phyloP scores from a whole-genome alignment of 169 alveolate species.

The Miamiensis avidus region DNA sequence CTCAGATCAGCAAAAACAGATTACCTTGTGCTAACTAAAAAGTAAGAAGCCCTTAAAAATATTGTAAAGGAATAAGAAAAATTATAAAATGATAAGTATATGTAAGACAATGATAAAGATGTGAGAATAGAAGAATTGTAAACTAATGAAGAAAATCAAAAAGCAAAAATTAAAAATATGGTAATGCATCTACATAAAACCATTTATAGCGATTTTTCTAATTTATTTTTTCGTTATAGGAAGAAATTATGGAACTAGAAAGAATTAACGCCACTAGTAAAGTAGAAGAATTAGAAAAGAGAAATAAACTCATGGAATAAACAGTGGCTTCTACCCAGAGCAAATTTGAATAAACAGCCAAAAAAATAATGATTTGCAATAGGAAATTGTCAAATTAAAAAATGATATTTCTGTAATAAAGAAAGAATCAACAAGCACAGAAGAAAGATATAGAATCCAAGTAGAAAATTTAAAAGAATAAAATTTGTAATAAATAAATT shows the following conservation, averaged over 20 bases:
- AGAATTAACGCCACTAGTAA: neutral
- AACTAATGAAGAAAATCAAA: neutral
- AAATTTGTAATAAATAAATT: neutral
- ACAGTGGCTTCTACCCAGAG: neutral
- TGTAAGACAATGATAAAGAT: conserved; percentile 28
- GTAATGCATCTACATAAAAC: neutral
- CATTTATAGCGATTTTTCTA: neutral
- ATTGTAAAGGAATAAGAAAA: conserved; percentile 13
- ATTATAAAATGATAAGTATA: conserved; percentile 17
- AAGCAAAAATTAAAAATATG: neutral
- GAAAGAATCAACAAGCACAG: neutral
- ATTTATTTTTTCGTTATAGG: no score
- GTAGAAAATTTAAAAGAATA: neutral
- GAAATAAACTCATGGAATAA: neutral
- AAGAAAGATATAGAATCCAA: neutral
- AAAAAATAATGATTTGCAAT: neutral
- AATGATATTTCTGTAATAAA: neutral
- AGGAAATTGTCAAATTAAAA: conserved; percentile 5
- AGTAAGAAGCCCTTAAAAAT: conserved; percentile 32
- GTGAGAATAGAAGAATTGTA: conserved; percentile 22
- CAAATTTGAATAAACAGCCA: neutral
- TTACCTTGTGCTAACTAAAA: conserved; percentile 15
- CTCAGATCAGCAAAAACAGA: conserved; percentile 27
- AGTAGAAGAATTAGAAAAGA: conserved; percentile 12
- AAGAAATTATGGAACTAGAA: conserved; percentile 11